Evolutionary conservation across 2,329 filamentous ascomycete species (phyloP), one percentile per base, ranked within the genome.

Genomic region (Chrysoporthe cubensis): DNA sequence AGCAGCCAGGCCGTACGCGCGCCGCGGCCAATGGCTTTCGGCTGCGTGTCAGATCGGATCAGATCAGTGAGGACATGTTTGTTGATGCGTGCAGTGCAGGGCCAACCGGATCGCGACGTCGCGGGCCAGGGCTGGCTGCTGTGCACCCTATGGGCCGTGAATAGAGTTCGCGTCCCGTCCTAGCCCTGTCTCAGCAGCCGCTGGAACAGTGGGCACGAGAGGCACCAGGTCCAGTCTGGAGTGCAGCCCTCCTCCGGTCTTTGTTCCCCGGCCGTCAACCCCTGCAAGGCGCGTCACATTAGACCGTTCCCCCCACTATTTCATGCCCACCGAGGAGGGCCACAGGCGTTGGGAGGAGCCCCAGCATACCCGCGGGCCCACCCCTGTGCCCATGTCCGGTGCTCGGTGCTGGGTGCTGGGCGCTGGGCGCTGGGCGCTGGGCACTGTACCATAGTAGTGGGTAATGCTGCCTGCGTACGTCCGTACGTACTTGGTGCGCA

Each of bases 111-210:
- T 11, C 26, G 48, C 48, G 21, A 52, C 48, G 13, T 52, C 13
- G 46, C 8, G n/a, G 37, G n/a, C 43, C 59, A 62, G 26, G 26
- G 26, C 26, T 26, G 26, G 26, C 26, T 26, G 26, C 26, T 26
- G 26, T 26, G 26, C 26, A 62, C 59, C 40, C 43, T 34, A 37
- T 52, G 34, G 26, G 26, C 32, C 52, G 59, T 58, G 40, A 54
- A 69, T 54, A 61, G 56, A 58, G 52, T 61, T 66, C 56, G 34
- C 34, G 54, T 57, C 54, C 54, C 50, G 50, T 14, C 54, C 32
- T 34, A 65, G 44, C 44, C 43, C 37, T 52, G 65, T 65, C 57
- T 67, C 65, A 69, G 66, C 67, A 69, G 67, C 43, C 67, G 67
- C 67, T 66, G 67, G 58, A 54, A 64, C 67, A 69, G 59, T 56